Conservation (phyloP, 2,329 filamentous ascomycete species). For the Zalaria sp. region DNA sequence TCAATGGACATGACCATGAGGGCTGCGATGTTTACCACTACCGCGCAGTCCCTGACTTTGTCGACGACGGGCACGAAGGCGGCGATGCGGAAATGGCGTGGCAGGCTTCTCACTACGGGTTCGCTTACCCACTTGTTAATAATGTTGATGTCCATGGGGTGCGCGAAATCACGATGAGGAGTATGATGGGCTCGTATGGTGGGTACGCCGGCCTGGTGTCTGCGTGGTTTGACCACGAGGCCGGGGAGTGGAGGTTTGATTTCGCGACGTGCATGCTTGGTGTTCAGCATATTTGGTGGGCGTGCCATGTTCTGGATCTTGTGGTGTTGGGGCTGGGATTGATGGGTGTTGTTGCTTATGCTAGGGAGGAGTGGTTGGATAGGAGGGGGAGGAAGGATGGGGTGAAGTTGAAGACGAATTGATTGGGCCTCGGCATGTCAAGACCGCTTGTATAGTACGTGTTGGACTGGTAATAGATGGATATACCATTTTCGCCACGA, state of each 20-base stretch:
- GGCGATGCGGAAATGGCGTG: slow-evolving; percentile 5
- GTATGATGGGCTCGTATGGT: slow-evolving; percentile 97
- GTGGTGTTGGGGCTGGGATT: slow-evolving; percentile 22
- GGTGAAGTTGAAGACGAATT: neutral
- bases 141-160: slow-evolving; percentile 37
- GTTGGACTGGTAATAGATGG: too few species aligned
- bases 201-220: slow-evolving; percentile 83
- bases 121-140: slow-evolving; percentile 6
- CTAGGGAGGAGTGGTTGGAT: too few species aligned
- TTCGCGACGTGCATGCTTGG: slow-evolving; percentile 68
- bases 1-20: slow-evolving; percentile 91
- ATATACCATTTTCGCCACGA: too few species aligned
- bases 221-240: slow-evolving; percentile 68
- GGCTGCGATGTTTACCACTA: slow-evolving; percentile 86
- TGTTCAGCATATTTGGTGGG: slow-evolving; percentile 89
- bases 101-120: slow-evolving; percentile 7
- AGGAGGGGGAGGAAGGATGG: too few species aligned
- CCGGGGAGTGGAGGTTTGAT: slow-evolving; percentile 68
- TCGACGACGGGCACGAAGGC: slow-evolving; percentile 3
- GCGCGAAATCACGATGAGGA: slow-evolving; percentile 82
- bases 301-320: slow-evolving; percentile 62
- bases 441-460: neutral
- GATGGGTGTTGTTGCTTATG: neutral
- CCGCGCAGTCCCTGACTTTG: slow-evolving; percentile 11
- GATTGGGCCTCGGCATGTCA: neutral